Conservation (phyloP, 2,329 filamentous ascomycete genomes). For the Ophiobolus disseminans region DNA sequence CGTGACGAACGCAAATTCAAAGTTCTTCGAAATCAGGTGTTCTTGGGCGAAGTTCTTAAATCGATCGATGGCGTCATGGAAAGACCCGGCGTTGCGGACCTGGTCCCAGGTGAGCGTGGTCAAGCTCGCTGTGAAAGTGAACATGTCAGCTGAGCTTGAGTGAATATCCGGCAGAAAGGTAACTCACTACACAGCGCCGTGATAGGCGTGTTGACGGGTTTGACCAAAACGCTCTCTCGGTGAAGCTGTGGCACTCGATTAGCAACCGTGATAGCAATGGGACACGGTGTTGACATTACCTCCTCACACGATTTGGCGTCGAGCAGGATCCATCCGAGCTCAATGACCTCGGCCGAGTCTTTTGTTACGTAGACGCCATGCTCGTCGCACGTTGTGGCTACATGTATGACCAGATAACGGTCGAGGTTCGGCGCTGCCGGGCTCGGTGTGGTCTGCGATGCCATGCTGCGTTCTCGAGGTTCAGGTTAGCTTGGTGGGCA, state of each 20-base stretch:
- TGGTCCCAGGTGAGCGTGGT: conserved; percentile 99
- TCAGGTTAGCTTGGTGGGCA: conserved; percentile 12
- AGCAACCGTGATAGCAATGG: conserved; percentile 24
- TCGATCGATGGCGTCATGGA: conserved; percentile 93
- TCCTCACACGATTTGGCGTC: conserved; percentile 92
- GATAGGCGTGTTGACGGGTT: conserved; percentile 98
- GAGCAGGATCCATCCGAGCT: conserved; percentile 96
- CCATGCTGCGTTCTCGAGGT: conserved; percentile 25
- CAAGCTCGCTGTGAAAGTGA: conserved; percentile 74
- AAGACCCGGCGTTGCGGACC: conserved; percentile 94
- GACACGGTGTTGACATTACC: conserved; percentile 59
- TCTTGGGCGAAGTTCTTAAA: conserved; percentile 95
- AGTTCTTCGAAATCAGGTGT: conserved; percentile 86
- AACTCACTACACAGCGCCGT: conserved; percentile 96
- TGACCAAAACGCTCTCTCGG: conserved; percentile 94
- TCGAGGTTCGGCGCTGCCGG: conserved; percentile 67
- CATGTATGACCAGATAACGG: conserved; percentile 97
- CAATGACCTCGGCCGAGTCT: conserved; percentile 98
- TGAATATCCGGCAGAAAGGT: conserved; percentile 3
- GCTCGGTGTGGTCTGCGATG: conserved; percentile 36
- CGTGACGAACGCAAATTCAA: conserved; percentile 98
- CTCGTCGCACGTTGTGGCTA: conserved; percentile 98
- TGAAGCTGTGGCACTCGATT: conserved; percentile 70
- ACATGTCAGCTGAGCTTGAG: conserved; percentile 36
- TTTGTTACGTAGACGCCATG: conserved; percentile 99